Conservation (phyloP, 495 filamentous ascomycete species). For the Aspergillus olivimuriae region DNA sequence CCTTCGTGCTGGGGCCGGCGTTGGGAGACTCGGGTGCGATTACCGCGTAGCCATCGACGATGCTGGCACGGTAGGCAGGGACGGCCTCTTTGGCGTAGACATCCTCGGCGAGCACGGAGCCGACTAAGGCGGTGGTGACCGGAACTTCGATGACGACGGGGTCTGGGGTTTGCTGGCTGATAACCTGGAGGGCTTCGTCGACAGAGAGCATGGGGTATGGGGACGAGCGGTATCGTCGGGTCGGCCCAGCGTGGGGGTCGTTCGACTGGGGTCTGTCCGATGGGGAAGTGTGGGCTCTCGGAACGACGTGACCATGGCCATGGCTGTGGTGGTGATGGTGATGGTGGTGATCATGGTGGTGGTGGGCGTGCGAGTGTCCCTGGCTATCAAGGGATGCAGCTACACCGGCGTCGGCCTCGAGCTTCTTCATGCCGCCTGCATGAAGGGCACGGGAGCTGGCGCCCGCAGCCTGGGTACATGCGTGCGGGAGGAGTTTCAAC, state of each 20-base stretch:
- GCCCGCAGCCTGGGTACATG: conserved; percentile 82
- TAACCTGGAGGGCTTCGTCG: conserved; percentile 66
- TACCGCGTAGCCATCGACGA: conserved; percentile 95
- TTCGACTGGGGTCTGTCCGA: conserved; percentile 63
- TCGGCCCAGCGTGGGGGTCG: conserved; percentile 73
- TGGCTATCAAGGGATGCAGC: conserved; percentile 17
- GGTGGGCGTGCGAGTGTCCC: conserved; percentile 34
- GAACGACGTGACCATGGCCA: conserved; percentile 56
- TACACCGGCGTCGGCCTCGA: conserved; percentile 80
- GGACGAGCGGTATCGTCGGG: conserved; percentile 68
- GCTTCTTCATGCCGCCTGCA: conserved; percentile 68
- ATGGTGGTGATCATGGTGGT: conserved; percentile 44
- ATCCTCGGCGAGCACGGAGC: conserved; percentile 75
- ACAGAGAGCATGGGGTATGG: conserved; percentile 93
- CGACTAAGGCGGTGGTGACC: conserved; percentile 59
- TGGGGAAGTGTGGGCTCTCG: conserved; percentile 65
- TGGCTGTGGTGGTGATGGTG: conserved; percentile 50
- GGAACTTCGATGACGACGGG: conserved; percentile 47
- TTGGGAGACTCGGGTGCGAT: conserved; percentile 37
- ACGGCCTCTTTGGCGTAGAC: conserved; percentile 75
- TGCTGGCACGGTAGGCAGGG: conserved; percentile 89
- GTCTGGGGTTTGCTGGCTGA: conserved; percentile 60
- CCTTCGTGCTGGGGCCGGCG: conserved; percentile 55
- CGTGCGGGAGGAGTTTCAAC: conserved; percentile 87
- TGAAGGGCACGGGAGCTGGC: conserved; percentile 77